phyloP scores from a whole-genome alignment of 1,284 basidiomycete species.

The Psilocybe mexicana region DNA sequence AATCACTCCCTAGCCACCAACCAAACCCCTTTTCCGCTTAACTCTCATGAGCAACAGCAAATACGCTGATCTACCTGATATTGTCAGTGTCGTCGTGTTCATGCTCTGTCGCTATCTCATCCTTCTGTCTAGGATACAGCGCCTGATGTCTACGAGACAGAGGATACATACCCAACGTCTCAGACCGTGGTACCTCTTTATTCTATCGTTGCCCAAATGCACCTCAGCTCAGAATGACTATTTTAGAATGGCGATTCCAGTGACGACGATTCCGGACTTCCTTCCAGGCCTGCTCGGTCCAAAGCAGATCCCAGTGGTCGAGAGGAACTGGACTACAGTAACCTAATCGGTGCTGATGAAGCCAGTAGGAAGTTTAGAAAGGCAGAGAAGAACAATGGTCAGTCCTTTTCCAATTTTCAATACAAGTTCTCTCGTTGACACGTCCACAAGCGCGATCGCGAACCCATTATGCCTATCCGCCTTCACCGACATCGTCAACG shows the following conservation, averaged over 20 bases:
- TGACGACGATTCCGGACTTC: conserved; percentile 58
- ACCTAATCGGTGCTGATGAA: conserved; percentile 48
- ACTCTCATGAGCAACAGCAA: conserved; percentile 68
- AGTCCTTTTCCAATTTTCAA: conserved; percentile 4
- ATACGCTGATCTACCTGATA: conserved; percentile 88
- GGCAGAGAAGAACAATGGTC: conserved; percentile 61
- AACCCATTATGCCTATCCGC: conserved; percentile 66
- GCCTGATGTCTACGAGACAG: conserved; percentile 91
- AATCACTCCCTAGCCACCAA: neutral
- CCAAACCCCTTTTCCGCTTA: neutral
- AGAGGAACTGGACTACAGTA: conserved; percentile 42
- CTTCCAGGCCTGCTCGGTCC: conserved; percentile 37
- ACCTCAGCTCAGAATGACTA: conserved; percentile 7
- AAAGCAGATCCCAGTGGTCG: conserved; percentile 32
- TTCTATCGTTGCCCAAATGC: neutral
- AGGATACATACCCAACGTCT: conserved; percentile 65
- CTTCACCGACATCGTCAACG: conserved; percentile 59
- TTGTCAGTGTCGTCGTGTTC: conserved; percentile 53
- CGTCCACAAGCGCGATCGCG: conserved; percentile 44
- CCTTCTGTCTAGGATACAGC: conserved; percentile 71
- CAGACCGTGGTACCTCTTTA: conserved; percentile 37
- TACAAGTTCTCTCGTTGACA: neutral
- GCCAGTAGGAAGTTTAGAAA: conserved; percentile 67
- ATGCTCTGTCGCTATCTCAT: conserved; percentile 1
- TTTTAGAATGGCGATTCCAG: conserved; percentile 59